A percentile compares a stretch with the other conserved stretches of the same genome.
These are phyloP conservation scores for Ogataea zsoltii DNA, from an alignment of 805 yeast genomes.

Conservation along the genomic window DNA sequence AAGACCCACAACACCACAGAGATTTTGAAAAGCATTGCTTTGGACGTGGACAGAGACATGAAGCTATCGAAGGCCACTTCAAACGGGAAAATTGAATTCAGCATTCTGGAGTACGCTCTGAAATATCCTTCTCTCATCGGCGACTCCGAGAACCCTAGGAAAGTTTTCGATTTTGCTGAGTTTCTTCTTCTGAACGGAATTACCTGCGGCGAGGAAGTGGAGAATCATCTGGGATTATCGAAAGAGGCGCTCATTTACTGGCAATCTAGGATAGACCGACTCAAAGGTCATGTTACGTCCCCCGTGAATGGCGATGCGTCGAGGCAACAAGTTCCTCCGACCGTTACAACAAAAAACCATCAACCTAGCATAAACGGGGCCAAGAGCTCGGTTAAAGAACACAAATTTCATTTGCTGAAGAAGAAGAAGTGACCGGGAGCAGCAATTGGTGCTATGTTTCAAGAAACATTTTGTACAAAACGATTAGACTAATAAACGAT, in stretches of 20 bases:
- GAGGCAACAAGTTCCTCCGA: neutral
- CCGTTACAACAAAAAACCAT: neutral
- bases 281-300: conserved; percentile 22
- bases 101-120: conserved; percentile 53
- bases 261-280: conserved; percentile 42
- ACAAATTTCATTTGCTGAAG: conserved; percentile 28
- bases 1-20: conserved; percentile 48
- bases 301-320: conserved; percentile 10
- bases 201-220: conserved; percentile 39
- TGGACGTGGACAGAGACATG: conserved; percentile 50
- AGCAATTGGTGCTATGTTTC: no score
- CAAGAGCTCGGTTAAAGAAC: conserved; percentile 11
- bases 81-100: conserved; percentile 24
- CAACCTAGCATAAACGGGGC: neutral
- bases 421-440: conserved; percentile 23
- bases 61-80: conserved; percentile 32
- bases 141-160: conserved; percentile 10
- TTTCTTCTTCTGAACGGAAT: conserved; percentile 58
- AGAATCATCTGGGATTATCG: conserved; percentile 39
- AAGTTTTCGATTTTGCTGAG: conserved; percentile 54
- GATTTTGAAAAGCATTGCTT: conserved; percentile 43
- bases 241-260: conserved; percentile 55
- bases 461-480: no score
- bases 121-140: conserved; percentile 32
- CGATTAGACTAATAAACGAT: neutral